These are phyloP conservation scores for Lodderomyces pseudojiufengensis DNA, from an alignment of 1,139 yeast genomes.

Conservation along the genomic window DNA sequence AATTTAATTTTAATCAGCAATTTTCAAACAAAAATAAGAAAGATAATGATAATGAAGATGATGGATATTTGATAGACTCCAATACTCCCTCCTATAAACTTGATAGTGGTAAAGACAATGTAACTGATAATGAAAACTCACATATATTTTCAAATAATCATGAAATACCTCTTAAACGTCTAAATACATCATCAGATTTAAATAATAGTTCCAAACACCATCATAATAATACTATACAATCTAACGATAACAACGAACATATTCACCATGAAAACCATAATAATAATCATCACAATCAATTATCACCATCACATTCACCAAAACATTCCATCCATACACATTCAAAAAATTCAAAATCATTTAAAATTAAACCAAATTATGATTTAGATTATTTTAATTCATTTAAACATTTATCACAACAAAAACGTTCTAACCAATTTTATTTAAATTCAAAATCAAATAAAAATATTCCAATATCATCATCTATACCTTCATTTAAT, in stretches of 20 bases:
- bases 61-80: constrained; percentile 9
- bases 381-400: not conserved
- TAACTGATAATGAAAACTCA: no score
- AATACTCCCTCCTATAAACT: constrained; percentile 3
- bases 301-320: not conserved
- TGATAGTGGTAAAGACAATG: not conserved
- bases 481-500: constrained; percentile 12
- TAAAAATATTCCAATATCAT: constrained; percentile 1
- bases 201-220: no score
- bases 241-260: not conserved
- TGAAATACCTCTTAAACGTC: constrained; percentile 1
- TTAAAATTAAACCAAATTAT: not conserved
- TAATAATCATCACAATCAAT: not conserved
- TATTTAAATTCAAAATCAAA: not conserved
- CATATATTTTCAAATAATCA: constrained; percentile 1
- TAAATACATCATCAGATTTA: not conserved
- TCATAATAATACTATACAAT: not conserved
- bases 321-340: not conserved
- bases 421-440: not conserved
- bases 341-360: not conserved
- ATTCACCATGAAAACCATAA: not conserved
- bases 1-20: no score
- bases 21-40: constrained; percentile 5
- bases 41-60: constrained; percentile 8
- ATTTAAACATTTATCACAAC: not conserved